phyloP scores from a whole-genome alignment of 331 rosid genomes.

The Malus hybrid region DNA sequence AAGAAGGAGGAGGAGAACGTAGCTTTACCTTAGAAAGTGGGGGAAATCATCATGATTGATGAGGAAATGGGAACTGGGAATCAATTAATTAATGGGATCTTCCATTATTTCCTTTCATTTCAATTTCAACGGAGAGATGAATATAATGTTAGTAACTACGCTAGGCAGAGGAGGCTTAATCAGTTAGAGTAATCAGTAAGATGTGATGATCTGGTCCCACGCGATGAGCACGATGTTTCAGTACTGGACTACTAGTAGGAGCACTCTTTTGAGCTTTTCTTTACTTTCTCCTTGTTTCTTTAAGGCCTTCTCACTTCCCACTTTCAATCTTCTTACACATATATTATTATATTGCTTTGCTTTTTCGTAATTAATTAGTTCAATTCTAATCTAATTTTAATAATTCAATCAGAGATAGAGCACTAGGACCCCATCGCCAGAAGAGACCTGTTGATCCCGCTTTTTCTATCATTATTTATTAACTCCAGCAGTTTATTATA shows the following conservation, averaged over 20 bases:
- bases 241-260: background rate
- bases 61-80: conserved; percentile 8
- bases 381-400: background rate
- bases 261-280: background rate
- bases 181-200: background rate
- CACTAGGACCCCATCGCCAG: background rate
- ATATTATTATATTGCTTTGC: conserved; percentile 25
- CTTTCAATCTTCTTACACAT: background rate
- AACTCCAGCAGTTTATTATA: conserved; percentile 20
- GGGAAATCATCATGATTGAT: conserved; percentile 46
- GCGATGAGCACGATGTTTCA: background rate
- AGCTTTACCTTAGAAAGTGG: conserved; percentile 45
- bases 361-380: conserved; percentile 11
- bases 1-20: conserved; percentile 23
- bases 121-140: background rate
- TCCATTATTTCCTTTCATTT: background rate
- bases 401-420: no score
- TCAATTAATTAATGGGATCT: background rate
- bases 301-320: background rate
- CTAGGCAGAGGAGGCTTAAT: background rate
- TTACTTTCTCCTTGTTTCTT: background rate
- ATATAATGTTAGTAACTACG: no score
- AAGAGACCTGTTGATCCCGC: background rate
- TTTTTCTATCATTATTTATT: background rate
- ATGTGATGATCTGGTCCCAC: background rate